Evolutionary conservation across 2,329 filamentous ascomycete species (phyloP).

Genomic region (Alternaria gaisen): DNA sequence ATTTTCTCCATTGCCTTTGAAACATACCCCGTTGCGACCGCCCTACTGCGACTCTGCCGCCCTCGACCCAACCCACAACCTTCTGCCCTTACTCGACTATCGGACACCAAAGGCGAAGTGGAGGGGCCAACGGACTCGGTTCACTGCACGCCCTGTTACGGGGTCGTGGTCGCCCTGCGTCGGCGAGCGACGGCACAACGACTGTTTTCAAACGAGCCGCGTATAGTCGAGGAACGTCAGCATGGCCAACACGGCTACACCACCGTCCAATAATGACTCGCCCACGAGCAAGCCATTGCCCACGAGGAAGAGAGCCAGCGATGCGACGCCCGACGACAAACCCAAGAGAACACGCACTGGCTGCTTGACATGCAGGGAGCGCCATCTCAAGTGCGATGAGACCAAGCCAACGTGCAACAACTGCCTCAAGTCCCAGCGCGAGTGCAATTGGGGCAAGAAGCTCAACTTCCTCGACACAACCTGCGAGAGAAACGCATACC

Average conservation of each 20-base stretch:
- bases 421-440: conserved; percentile 84
- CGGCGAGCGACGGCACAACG: conserved; percentile 12
- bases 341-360: conserved; percentile 89
- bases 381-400: conserved; percentile 93
- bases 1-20: conserved; percentile 7
- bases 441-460: conserved; percentile 85
- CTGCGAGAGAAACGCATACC: conserved; percentile 71
- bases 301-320: conserved; percentile 32
- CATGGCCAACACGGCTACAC: conserved; percentile 34
- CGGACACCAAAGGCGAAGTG: conserved; percentile 6
- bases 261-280: conserved; percentile 33
- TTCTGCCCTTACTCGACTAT: neutral
- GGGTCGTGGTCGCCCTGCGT: conserved; percentile 13
- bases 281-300: conserved; percentile 26
- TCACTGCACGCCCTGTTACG: conserved; percentile 15
- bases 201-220: conserved; percentile 2
- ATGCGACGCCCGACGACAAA: conserved; percentile 59
- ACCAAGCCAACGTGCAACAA: conserved; percentile 73
- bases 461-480: conserved; percentile 92
- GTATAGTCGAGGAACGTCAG: conserved; percentile 5
- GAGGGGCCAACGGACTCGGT: conserved; percentile 3
- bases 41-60: neutral
- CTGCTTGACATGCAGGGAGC: conserved; percentile 87
- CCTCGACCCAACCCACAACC: neutral
- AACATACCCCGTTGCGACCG: conserved; percentile 8